A percentile compares a stretch with the other conserved stretches of the same genome.
Conservation (phyloP, 2,329 filamentous ascomycete species). For the Apiospora pterosperma region DNA sequence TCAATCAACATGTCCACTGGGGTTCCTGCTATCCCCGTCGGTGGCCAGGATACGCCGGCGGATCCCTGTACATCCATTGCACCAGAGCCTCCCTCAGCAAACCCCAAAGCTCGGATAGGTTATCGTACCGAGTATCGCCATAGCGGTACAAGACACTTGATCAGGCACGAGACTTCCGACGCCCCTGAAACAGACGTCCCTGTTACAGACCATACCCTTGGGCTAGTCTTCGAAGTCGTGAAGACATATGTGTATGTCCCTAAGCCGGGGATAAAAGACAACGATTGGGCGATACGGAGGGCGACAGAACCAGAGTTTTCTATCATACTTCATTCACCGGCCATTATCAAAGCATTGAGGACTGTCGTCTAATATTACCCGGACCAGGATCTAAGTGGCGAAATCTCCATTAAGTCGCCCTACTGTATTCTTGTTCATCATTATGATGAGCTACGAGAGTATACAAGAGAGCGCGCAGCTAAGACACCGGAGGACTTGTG, state of each 20-base stretch:
- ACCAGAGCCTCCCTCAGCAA: not conserved
- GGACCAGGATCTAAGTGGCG: constrained; percentile 15
- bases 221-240: not conserved
- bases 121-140: not conserved
- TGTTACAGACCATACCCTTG: not conserved
- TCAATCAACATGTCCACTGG: not conserved
- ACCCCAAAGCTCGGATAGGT: not conserved
- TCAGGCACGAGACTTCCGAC: not conserved
- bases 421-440: constrained; percentile 24
- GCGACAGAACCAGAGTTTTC: not conserved
- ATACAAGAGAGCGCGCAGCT: not conserved
- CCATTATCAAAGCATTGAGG: not conserved
- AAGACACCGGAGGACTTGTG: constrained; percentile 7
- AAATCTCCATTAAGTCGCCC: constrained; percentile 16
- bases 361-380: constrained; percentile 22
- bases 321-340: not conserved
- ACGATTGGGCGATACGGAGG: not conserved
- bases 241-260: not conserved
- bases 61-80: not conserved
- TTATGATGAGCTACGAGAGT: constrained; percentile 17
- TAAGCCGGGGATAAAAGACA: fast-evolving
- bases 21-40: not conserved
- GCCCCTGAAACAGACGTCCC: not conserved
- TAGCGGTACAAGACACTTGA: not conserved
- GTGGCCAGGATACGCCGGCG: not conserved